A percentile compares a stretch with the other conserved stretches of the same genome.
Conservation (phyloP, 768 basidiomycete species). For the Pulveroboletus sp. region DNA sequence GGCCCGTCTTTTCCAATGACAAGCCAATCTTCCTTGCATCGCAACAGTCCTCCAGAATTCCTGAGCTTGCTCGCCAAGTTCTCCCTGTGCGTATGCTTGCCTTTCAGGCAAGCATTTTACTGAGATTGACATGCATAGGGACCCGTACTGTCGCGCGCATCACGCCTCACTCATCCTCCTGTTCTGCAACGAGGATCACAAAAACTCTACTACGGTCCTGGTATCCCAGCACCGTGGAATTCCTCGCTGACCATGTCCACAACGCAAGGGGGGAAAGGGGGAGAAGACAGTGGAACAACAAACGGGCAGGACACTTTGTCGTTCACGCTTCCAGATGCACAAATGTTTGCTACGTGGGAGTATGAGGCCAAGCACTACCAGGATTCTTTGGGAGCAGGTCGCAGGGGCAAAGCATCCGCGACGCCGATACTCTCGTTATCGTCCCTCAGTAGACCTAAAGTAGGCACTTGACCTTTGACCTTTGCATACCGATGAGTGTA, state of each 20-base stretch:
- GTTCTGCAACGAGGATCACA: slow-evolving; percentile 47
- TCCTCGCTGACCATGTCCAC: slow-evolving; percentile 23
- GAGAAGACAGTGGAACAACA: slow-evolving; percentile 16
- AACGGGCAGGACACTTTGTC: slow-evolving; percentile 26
- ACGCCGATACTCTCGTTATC: slow-evolving; percentile 18
- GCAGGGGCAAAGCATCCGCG: slow-evolving; percentile 24
- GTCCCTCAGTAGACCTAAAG: slow-evolving; percentile 20
- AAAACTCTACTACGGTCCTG: slow-evolving; percentile 39
- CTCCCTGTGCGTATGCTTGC: slow-evolving; percentile 51
- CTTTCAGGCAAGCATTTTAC: background rate
- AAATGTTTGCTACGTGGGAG: slow-evolving; percentile 48
- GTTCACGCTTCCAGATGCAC: slow-evolving; percentile 42
- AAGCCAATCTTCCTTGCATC: slow-evolving; percentile 61
- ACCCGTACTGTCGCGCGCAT: slow-evolving; percentile 53
- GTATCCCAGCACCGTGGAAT: slow-evolving; percentile 43
- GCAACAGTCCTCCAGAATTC: slow-evolving; percentile 60
- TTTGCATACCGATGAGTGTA: background rate
- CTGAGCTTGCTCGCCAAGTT: slow-evolving; percentile 59
- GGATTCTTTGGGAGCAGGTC: slow-evolving; percentile 32
- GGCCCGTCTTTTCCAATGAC: slow-evolving; percentile 40
- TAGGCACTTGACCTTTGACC: slow-evolving; percentile 10
- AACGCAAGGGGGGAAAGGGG: slow-evolving; percentile 19
- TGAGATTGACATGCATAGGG: slow-evolving; percentile 36
- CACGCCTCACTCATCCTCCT: slow-evolving; percentile 61
- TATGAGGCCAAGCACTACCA: slow-evolving; percentile 41